Evolutionary conservation across 345 rosid genomes (phyloP).

Genomic region (Ceriops tagal): DNA sequence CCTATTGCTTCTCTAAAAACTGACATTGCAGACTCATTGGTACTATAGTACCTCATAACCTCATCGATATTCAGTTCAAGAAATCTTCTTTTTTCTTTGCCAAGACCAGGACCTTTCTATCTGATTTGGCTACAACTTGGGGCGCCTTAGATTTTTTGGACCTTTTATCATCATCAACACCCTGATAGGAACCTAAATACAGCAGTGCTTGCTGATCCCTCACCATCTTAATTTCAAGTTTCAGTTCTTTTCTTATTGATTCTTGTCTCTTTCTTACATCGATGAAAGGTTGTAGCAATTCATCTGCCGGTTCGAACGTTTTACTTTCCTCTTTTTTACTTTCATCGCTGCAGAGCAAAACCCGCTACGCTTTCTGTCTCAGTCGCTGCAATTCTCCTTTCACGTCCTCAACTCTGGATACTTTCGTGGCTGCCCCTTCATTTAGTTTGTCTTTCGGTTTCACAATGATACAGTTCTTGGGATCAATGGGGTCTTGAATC

Average conservation of each 20-base stretch:
- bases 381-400: background rate
- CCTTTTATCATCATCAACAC: too few relatives aligned
- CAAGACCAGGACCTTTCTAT: background rate
- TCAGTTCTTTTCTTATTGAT: too few relatives aligned
- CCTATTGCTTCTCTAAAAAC: background rate
- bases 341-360: background rate
- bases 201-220: too few relatives aligned
- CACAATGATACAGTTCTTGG: too few relatives aligned
- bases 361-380: background rate
- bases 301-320: too few relatives aligned
- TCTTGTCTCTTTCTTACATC: too few relatives aligned
- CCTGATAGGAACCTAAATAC: too few relatives aligned
- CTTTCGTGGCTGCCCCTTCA: background rate
- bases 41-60: background rate
- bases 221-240: too few relatives aligned
- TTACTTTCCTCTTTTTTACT: too few relatives aligned
- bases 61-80: background rate
- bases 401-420: background rate
- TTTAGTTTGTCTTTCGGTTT: too few relatives aligned
- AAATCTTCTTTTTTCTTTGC: background rate
- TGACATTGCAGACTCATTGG: background rate
- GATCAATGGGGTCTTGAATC: background rate
- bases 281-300: too few relatives aligned
- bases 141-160: too few relatives aligned
- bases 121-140: background rate